These are phyloP conservation scores for Silene vulgaris DNA, from an alignment of 179 eudicot species.

Conservation along the genomic window DNA sequence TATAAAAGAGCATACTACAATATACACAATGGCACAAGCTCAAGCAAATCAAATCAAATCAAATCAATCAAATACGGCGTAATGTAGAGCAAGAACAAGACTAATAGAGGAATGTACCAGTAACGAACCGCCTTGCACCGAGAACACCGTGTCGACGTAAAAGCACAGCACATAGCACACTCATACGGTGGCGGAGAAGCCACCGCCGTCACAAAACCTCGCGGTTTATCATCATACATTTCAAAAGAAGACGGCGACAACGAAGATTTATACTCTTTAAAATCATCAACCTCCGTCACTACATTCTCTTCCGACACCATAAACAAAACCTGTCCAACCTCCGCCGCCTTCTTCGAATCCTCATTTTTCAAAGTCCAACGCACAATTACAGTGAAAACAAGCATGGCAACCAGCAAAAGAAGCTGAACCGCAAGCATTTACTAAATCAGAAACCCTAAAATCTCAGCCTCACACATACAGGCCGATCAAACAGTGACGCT, in stretches of 20 bases:
- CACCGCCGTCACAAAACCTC: not conserved
- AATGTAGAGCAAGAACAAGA: not conserved
- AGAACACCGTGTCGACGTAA: constrained; percentile 32
- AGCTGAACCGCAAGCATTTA: constrained; percentile 30
- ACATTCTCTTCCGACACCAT: not conserved
- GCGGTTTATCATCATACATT: not conserved
- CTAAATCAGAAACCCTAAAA: constrained; percentile 25
- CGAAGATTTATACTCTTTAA: not conserved
- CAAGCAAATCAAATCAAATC: too few species aligned
- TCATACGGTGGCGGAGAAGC: constrained; percentile 12
- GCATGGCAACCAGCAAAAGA: constrained; percentile 23
- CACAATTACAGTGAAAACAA: constrained; percentile 28
- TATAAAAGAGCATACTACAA: not conserved
- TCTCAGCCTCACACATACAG: constrained; percentile 26
- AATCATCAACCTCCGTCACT: constrained; percentile 15
- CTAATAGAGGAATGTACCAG: constrained; percentile 24
- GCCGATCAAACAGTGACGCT: constrained; percentile 5
- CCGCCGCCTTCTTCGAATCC: constrained; percentile 14
- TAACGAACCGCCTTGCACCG: constrained; percentile 42
- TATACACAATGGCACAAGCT: not conserved
- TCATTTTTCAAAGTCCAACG: constrained; percentile 30
- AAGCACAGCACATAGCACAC: constrained; percentile 33
- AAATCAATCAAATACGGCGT: not conserved
- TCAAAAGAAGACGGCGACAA: not conserved
- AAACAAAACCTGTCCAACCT: constrained; percentile 1